Evolutionary conservation across 306 rosid species (phyloP), one percentile per base, ranked within the genome.

Genomic region (Hylodesmum podocarpum): DNA sequence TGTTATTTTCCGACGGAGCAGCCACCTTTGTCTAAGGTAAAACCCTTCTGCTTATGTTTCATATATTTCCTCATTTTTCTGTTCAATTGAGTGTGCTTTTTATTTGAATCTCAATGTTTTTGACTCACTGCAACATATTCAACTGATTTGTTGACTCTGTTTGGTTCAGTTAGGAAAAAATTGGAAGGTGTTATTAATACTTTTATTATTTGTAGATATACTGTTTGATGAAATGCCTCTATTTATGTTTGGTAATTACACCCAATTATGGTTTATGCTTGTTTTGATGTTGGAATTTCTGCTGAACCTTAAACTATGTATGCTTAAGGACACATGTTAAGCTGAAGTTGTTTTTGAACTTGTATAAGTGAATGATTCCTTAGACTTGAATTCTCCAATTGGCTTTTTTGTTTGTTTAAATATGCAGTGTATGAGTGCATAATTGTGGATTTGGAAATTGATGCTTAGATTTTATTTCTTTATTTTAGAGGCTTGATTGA

Each of bases 151-250:
- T 65, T 19, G 0, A 18, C 57, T 15, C 16, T 59, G 3, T 6
- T 34, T 44, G 12, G 12, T 71, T 37, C 27, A 39, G 61, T 54
- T 11, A 7, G 8, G 34, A 5, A 31, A 25, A 62, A 13, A 7
- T 68, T 2, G 18, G 3, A 54, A 58, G 39, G 2, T 18, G 29
- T 28, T 50, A 22, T 71, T 8, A 4, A 8, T 33, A 0, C 34
- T 37, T 0, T 72, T 72, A 19, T 63, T 72, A 3, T 33, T 57
- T 55, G 66, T 37, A 50, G 57, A 70, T 71, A 11, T 62, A 58
- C 14, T 14, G 66, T 75, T 75, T 75, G 84, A 68, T 39, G 41
- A 68, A 81, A 69, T 73, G 69, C 37, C 72, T 59, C 8, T 33
- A 0, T 39, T 55, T 24, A 14, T 34, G 22, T 21, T 66, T 44